Conservation (phyloP, 495 filamentous ascomycete species). For the Lasiosphaeria hispida region DNA sequence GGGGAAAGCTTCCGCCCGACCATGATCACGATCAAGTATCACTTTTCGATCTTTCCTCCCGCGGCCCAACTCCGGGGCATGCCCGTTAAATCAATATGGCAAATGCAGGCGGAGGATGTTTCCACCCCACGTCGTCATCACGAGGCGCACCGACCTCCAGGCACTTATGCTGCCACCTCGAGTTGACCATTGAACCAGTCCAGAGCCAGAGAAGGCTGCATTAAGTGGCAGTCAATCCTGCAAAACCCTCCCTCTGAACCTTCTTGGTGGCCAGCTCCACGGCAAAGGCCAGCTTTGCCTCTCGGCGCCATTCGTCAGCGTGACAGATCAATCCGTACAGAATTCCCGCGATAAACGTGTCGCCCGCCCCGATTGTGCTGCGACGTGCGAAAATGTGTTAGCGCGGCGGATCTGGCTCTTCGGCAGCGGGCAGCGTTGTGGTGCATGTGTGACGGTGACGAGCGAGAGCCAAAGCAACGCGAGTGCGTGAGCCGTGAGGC, state of each 20-base stretch:
- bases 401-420: conserved; percentile 12
- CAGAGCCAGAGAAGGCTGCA: conserved; percentile 5
- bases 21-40: conserved; percentile 18
- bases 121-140: conserved; percentile 18
- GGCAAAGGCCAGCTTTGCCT: conserved; percentile 56
- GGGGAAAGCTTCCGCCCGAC: conserved; percentile 26
- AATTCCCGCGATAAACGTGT: conserved; percentile 73
- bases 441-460: background rate
- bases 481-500: conserved; percentile 3
- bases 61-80: background rate
- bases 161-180: background rate
- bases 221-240: conserved; percentile 36
- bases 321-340: conserved; percentile 58
- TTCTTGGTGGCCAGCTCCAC: conserved; percentile 67
- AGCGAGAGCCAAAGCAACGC: background rate
- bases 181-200: background rate
- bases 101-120: background rate
- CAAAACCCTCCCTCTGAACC: conserved; percentile 64
- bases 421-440: background rate
- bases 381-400: conserved; percentile 17
- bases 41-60: conserved; percentile 14
- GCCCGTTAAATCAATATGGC: background rate
- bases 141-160: conserved; percentile 3
- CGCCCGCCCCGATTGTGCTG: conserved; percentile 69
- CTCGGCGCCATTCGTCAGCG: conserved; percentile 48